phyloP scores from a whole-genome alignment of 2,329 filamentous ascomycete species.

The Pseudogymnoascus sp. region DNA sequence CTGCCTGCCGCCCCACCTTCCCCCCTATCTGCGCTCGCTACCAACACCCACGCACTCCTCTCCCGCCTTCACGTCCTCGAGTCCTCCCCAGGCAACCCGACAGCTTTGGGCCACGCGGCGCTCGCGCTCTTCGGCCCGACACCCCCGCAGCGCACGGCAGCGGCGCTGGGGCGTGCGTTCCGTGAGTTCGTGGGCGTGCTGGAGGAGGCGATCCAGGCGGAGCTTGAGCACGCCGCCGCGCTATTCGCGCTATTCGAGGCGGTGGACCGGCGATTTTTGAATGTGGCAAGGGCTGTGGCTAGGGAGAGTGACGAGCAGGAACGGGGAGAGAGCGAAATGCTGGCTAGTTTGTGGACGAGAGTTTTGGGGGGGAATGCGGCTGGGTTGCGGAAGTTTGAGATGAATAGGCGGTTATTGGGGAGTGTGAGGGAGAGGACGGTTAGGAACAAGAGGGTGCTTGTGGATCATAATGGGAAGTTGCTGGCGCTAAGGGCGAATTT shows the following conservation, averaged over 20 bases:
- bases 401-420: constrained; percentile 71
- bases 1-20: constrained; percentile 53
- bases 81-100: constrained; percentile 48
- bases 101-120: constrained; percentile 57
- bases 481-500: constrained; percentile 78
- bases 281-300: constrained; percentile 74
- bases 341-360: constrained; percentile 76
- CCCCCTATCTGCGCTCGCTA: constrained; percentile 62
- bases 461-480: constrained; percentile 78
- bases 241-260: constrained; percentile 86
- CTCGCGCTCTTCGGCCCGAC: constrained; percentile 72
- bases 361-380: constrained; percentile 68
- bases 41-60: constrained; percentile 74
- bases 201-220: constrained; percentile 79
- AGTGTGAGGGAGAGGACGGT: constrained; percentile 77
- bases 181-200: constrained; percentile 78
- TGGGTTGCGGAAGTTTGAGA: constrained; percentile 81
- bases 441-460: constrained; percentile 75
- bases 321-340: constrained; percentile 67
- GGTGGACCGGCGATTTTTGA: constrained; percentile 84
- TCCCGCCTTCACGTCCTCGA: constrained; percentile 55
- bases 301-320: constrained; percentile 78
- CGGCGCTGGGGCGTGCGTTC: constrained; percentile 77
- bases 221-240: constrained; percentile 69
- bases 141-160: constrained; percentile 68